Base-by-base conservation (phyloP, 805 yeast genomes). In the Candida broadrunensis region DNA sequence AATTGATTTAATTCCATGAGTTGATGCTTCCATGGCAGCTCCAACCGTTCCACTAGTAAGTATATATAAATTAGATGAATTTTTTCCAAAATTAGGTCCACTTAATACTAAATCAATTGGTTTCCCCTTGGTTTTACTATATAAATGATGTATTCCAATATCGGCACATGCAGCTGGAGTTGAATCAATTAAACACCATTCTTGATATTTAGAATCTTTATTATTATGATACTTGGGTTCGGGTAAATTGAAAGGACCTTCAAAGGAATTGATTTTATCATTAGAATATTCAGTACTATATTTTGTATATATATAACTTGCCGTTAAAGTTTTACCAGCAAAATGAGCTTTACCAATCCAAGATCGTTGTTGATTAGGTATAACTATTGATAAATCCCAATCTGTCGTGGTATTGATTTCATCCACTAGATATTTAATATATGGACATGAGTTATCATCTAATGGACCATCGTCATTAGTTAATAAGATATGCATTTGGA, bases 281-380 rank as follows among this genome's bases (percentile, higher is more conserved):
- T 74, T 79, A 43, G 72, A 82, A 15, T 63, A 56, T 13, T 70
- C 60, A 1, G 78, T 71, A 27, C 67, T 58, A 26, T 50, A 44
- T 38, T 55, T 44, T 15, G 85, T 75, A 52, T 86, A 86, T n/a
- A 84, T 70, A 55, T 79, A 86, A 2, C 77, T 69, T 1, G 85
- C 77, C 2, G 78, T 65, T 31, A 85, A 67, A 20, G 78, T 75
- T 47, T 77, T 74, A 5, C 88, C 91, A 0, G 95, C 95, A 54
- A 93, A 81, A 67, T 90, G 97, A 5, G 99, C 98, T 61, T 93
- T 93, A 27, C 97, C 97, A 42, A 89, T 91, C 99, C 99, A 93
- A 12, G 97, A 90, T 51, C 93, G 71, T 52, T 78, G 83, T 42
- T 88, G 95, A 39, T 81, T 76, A 11, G 99, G 99, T 2, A 93